Base-by-base conservation (phyloP, 306 rosid genomes). In the Vigna angularis region DNA sequence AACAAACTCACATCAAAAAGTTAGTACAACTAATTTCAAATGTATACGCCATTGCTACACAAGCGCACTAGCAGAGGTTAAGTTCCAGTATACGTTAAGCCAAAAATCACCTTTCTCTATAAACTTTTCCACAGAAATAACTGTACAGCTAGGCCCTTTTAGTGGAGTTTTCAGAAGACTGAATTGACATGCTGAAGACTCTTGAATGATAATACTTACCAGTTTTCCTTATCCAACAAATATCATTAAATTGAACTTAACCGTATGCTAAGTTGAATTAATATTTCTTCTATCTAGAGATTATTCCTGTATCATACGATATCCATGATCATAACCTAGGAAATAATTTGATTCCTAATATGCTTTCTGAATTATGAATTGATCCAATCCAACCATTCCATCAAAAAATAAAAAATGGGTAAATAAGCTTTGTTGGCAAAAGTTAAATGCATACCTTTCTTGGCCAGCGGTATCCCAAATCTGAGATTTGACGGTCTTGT, bases 401-500 rank as follows among this genome's bases (percentile, higher is more conserved):
- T 22, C 9, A 48, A 44, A 13, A 52, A 17, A 7, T 5, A 40
- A 13, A 26, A 50, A 16, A 53, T 4, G 6, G n/a, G 45, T 9
- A 12, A 38, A 59, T 58, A 4, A 59, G 10, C 1, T 66, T 66
- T 44, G 5, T 20, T 42, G 11, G 18, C n/a, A 67, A 44, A 26
- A 44, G 26, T 8, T 8, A 10, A 30, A 30, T 34, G 0, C 1
- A 26, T 45, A 82, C 98, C 98, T 92, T 86, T 94, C 98, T 88
- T 94, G 98, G 63, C 98, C 98, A 24, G 98, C 98, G 3, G 98
- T 94, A 57, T 94, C 98, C 98, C 98, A 92, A 78, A 94, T 94
- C 64, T 92, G 98, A 17, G 97, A 91, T 81, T 94, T 94, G 18
- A 94, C 84, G 5, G 90, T 92, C 34, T 94, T 94, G 11, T 82